A percentile compares a stretch with the other conserved stretches of the same genome.
phyloP scores from a whole-genome alignment of 352 stramenopile genomes.

The Paralagenidium karlingii region DNA sequence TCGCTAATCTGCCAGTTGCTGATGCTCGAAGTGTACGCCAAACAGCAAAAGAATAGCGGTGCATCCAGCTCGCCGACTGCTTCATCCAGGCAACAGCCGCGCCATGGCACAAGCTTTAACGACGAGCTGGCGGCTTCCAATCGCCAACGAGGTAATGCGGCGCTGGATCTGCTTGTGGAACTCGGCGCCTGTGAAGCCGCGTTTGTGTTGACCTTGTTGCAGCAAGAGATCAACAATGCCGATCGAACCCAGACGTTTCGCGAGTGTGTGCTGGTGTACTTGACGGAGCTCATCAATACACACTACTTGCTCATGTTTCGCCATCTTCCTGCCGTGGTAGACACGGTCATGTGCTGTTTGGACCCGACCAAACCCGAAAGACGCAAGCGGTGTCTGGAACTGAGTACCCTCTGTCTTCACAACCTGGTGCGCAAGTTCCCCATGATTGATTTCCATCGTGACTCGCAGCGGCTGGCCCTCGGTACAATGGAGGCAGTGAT shows the following conservation, averaged over 20 bases:
- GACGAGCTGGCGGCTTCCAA: too few relatives aligned
- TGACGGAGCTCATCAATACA: conserved; percentile 73
- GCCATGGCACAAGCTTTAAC: too few relatives aligned
- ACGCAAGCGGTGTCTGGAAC: conserved; percentile 54
- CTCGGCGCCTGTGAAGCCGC: conserved; percentile 63
- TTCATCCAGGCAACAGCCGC: too few relatives aligned
- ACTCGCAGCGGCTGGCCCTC: conserved; percentile 73
- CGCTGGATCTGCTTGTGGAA: conserved; percentile 64
- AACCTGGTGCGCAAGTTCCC: conserved; percentile 72
- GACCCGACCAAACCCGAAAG: conserved; percentile 77
- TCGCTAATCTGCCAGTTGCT: conserved; percentile 60
- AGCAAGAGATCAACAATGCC: conserved; percentile 75
- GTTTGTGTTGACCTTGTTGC: conserved; percentile 58
- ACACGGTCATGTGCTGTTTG: conserved; percentile 75
- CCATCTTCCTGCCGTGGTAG: conserved; percentile 67
- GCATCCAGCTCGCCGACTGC: conserved; percentile 11
- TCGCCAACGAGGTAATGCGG: too few relatives aligned
- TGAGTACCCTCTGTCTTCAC: conserved; percentile 73
- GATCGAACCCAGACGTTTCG: conserved; percentile 55
- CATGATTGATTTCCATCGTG: conserved; percentile 83
- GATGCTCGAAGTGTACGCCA: conserved; percentile 62
- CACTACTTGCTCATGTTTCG: conserved; percentile 78
- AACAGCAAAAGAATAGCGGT: conserved; percentile 21
- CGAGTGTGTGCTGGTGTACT: conserved; percentile 59
- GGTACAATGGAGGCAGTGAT: conserved; percentile 83